A percentile compares a stretch with the other conserved stretches of the same genome.
Conservation (phyloP, 176 grass and related monocot species). For the Elaeis guineensis region DNA sequence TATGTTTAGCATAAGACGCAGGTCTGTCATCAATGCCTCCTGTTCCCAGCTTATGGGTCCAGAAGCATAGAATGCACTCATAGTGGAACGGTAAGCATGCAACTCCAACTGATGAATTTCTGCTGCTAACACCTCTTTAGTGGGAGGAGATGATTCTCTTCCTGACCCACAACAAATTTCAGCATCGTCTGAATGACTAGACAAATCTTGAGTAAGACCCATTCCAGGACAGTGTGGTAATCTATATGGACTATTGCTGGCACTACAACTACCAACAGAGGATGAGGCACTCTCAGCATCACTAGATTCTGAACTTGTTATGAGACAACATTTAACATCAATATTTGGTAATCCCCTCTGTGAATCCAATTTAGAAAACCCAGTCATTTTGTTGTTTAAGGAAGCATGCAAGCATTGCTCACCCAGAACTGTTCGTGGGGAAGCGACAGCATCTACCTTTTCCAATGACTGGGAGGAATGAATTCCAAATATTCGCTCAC, state of each 20-base stretch:
- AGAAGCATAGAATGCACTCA: conserved; percentile 75
- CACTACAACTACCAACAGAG: conserved; percentile 83
- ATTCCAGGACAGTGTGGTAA: neutral
- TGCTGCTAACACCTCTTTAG: conserved; percentile 17
- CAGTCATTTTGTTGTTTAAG: conserved; percentile 36
- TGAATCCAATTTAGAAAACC: conserved; percentile 18
- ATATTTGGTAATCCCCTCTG: neutral
- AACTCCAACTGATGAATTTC: conserved; percentile 76
- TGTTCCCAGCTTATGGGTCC: conserved; percentile 95
- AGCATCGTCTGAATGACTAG: conserved; percentile 38
- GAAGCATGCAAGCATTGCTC: conserved; percentile 33
- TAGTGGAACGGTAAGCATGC: conserved; percentile 74
- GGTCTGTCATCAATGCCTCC: conserved; percentile 83
- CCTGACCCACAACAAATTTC: conserved; percentile 38
- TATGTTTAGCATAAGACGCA: conserved; percentile 82
- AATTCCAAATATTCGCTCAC: conserved; percentile 17
- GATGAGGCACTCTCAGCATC: conserved; percentile 52
- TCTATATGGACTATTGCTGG: conserved; percentile 33
- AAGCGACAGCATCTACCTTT: conserved; percentile 68
- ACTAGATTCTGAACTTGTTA: conserved; percentile 28
- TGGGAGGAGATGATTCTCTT: conserved; percentile 41
- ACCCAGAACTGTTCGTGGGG: conserved; percentile 38
- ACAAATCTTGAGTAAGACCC: conserved; percentile 15
- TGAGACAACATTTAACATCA: neutral
- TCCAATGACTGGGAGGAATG: conserved; percentile 32